A percentile compares a stretch with the other conserved stretches of the same genome.
phyloP scores from a whole-genome alignment of 345 rosid genomes.

The Noccaea caerulescens region DNA sequence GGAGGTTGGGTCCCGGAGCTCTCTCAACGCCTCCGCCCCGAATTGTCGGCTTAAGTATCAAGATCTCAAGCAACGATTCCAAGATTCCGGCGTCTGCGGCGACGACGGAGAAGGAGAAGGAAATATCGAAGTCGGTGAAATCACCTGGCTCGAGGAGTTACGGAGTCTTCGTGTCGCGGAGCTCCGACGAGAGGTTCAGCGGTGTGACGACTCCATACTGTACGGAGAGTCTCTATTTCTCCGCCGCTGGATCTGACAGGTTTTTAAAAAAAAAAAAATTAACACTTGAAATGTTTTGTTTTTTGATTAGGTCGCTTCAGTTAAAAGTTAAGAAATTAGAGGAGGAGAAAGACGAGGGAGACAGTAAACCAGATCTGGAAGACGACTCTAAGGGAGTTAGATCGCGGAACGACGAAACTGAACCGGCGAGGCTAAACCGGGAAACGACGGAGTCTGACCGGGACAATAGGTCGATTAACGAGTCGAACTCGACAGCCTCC shows the following conservation, averaged over 20 bases:
- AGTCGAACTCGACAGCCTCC: conserved; percentile 71
- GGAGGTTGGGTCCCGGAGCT: conserved; percentile 58
- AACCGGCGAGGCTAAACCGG: conserved; percentile 30
- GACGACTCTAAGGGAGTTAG: conserved; percentile 7
- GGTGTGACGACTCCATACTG: conserved; percentile 69
- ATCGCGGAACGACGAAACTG: conserved; percentile 18
- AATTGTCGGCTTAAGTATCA: conserved; percentile 63
- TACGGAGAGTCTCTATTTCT: conserved; percentile 43
- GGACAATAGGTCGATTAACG: conserved; percentile 70
- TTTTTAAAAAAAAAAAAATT: not conserved
- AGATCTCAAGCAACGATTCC: conserved; percentile 71
- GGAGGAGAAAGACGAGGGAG: conserved; percentile 37
- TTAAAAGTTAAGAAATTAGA: conserved; percentile 45
- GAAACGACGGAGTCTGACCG: conserved; percentile 53
- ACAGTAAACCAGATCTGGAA: conserved; percentile 45
- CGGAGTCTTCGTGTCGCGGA: conserved; percentile 63
- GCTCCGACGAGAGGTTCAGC: conserved; percentile 69
- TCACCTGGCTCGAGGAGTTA: conserved; percentile 68
- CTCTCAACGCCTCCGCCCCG: conserved; percentile 52
- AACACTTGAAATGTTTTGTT: not conserved
- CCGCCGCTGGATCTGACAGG: conserved; percentile 47
- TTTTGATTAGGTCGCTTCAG: conserved; percentile 50
- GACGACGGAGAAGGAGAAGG: conserved; percentile 17
- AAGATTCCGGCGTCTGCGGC: conserved; percentile 30
- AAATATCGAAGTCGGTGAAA: conserved; percentile 22